Evolutionary conservation across 768 basidiomycete species (phyloP).

Genomic region (Tricholoma saponaceum): DNA sequence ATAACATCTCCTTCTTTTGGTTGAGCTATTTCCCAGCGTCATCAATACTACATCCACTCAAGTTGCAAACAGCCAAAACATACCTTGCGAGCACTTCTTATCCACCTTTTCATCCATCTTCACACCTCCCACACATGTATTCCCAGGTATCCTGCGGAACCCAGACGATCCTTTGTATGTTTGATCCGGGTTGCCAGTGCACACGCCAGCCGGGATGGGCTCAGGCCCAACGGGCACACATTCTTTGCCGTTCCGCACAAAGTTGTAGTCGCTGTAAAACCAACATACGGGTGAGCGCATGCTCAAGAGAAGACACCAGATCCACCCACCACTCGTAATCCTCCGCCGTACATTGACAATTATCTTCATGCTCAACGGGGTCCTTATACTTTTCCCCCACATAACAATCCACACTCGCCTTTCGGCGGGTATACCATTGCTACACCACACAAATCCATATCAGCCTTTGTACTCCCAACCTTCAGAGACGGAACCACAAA

Average conservation of each 20-base stretch:
- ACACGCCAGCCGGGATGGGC: constrained; percentile 74
- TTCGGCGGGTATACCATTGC: constrained; percentile 95
- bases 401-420: constrained; percentile 79
- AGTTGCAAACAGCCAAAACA: constrained; percentile 18
- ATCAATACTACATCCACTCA: neutral
- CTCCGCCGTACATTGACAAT: constrained; percentile 77
- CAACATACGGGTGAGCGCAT: neutral
- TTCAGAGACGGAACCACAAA: constrained; percentile 24
- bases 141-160: constrained; percentile 88
- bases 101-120: constrained; percentile 64
- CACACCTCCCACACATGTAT: constrained; percentile 74
- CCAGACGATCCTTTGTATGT: constrained; percentile 88
- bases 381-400: constrained; percentile 88
- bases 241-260: constrained; percentile 61
- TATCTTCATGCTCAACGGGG: constrained; percentile 78
- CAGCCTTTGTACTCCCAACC: neutral
- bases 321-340: constrained; percentile 86
- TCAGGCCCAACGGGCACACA: constrained; percentile 90
- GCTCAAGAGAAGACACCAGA: neutral
- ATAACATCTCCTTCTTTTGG: constrained; percentile 75
- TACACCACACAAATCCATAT: constrained; percentile 25
- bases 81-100: constrained; percentile 82
- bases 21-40: constrained; percentile 47
- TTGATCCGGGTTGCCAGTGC: constrained; percentile 48
- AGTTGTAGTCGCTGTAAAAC: constrained; percentile 79